A percentile compares a stretch with the other conserved stretches of the same genome.
These are phyloP conservation scores for Globisporangium orthogonon DNA, from an alignment of 352 stramenopile species.

Conservation along the genomic window DNA sequence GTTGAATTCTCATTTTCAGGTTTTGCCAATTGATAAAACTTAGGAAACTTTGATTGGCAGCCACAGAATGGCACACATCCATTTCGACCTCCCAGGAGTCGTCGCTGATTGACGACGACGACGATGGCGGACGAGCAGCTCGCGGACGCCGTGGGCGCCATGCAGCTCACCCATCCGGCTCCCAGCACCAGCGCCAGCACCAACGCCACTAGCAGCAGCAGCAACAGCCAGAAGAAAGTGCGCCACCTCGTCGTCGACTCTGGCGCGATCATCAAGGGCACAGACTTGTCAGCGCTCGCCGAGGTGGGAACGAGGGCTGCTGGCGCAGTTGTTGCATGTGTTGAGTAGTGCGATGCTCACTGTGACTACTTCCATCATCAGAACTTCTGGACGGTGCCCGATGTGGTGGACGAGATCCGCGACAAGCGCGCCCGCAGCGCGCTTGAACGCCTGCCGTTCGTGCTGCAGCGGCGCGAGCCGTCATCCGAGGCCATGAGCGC, in stretches of 20 bases:
- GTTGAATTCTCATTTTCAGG: neutral
- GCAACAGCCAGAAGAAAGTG: slow-evolving; percentile 54
- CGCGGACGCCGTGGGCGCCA: slow-evolving; percentile 4
- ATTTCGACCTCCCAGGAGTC: neutral
- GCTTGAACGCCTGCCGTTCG: slow-evolving; percentile 70
- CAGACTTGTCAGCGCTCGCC: slow-evolving; percentile 61
- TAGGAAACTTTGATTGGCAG: neutral
- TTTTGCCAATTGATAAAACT: neutral
- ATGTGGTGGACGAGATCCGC: slow-evolving; percentile 82
- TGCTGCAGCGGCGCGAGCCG: slow-evolving; percentile 70
- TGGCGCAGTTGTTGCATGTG: neutral
- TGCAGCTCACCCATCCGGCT: neutral
- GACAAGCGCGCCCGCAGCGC: slow-evolving; percentile 69
- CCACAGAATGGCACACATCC: neutral
- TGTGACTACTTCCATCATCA: neutral
- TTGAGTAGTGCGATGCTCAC: neutral
- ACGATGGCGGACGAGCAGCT: slow-evolving; percentile 10
- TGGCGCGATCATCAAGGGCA: slow-evolving; percentile 85
- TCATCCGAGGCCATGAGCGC: slow-evolving; percentile 74
- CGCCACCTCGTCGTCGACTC: slow-evolving; percentile 80
- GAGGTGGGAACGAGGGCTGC: slow-evolving; percentile 29
- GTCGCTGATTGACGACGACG: neutral
- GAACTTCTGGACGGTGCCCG: slow-evolving; percentile 85
- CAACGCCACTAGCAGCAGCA: neutral
- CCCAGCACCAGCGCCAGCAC: neutral